A percentile compares a stretch with the other conserved stretches of the same genome.
phyloP scores from a whole-genome alignment of 2,329 filamentous ascomycete species.

The Cladosporium sp. region DNA sequence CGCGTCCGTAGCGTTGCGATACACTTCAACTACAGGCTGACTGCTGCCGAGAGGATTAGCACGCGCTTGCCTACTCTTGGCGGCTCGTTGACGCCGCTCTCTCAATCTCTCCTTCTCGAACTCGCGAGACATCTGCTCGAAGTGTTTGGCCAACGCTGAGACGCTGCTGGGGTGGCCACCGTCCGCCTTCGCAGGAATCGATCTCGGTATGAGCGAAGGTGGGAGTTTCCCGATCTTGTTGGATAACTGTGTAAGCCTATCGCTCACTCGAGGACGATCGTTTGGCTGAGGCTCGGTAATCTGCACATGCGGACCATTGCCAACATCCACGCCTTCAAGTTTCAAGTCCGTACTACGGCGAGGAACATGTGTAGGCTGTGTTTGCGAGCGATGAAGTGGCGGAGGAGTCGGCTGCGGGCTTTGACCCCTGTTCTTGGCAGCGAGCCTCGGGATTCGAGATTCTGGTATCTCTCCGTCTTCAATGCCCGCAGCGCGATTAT shows the following conservation, averaged over 20 bases:
- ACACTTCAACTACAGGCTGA: conserved; percentile 95
- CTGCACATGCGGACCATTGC: not conserved
- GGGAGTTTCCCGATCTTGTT: conserved; percentile 56
- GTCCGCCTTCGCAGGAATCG: conserved; percentile 69
- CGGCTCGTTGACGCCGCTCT: conserved; percentile 78
- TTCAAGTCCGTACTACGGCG: conserved; percentile 22
- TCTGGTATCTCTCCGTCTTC: conserved; percentile 29
- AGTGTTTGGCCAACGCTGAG: conserved; percentile 89
- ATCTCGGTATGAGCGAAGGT: conserved; percentile 82
- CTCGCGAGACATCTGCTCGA: conserved; percentile 93
- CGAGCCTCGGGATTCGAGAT: conserved; percentile 38
- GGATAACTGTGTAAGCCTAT: conserved; percentile 50
- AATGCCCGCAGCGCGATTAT: conserved; percentile 27
- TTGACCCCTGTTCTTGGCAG: conserved; percentile 34
- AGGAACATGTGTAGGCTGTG: conserved; percentile 46
- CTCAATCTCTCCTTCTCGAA: conserved; percentile 92
- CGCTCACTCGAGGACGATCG: conserved; percentile 71
- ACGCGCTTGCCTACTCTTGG: conserved; percentile 72
- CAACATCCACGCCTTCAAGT: conserved; percentile 14
- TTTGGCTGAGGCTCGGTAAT: conserved; percentile 23
- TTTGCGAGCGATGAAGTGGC: conserved; percentile 52
- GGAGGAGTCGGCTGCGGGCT: conserved; percentile 45
- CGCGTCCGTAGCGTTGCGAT: conserved; percentile 88
- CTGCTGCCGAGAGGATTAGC: conserved; percentile 88
- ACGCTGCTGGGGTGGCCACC: conserved; percentile 61